Evolutionary conservation across 2,329 filamentous ascomycete species (phyloP).

Genomic region (Paraphaeosphaeria sporulosa): DNA sequence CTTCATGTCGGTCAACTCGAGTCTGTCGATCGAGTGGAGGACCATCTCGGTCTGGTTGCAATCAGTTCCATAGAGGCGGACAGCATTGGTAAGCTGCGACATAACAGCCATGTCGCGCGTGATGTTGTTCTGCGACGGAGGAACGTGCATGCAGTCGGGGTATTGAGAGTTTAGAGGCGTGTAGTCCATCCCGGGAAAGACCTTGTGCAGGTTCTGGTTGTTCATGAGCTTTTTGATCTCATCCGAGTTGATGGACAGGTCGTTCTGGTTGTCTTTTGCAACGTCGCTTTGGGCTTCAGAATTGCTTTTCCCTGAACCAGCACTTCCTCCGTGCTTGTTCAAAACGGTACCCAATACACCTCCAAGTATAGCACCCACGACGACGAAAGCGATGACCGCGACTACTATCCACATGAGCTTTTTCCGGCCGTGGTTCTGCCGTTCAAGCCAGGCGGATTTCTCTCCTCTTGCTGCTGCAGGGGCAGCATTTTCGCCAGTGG

Average conservation of each 20-base stretch:
- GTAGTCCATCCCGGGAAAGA: slow-evolving; percentile 95
- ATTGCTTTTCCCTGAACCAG: slow-evolving; percentile 25
- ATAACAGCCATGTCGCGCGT: slow-evolving; percentile 91
- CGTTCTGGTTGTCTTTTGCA: slow-evolving; percentile 71
- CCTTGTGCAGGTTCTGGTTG: slow-evolving; percentile 84
- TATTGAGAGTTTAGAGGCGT: slow-evolving; percentile 92
- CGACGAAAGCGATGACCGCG: slow-evolving; percentile 66
- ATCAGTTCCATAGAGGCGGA: slow-evolving; percentile 92
- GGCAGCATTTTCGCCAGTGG: background rate
- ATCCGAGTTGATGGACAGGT: slow-evolving; percentile 74
- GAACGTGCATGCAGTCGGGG: slow-evolving; percentile 77
- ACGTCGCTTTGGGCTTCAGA: slow-evolving; percentile 51
- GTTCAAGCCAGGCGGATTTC: slow-evolving; percentile 71
- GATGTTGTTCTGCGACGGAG: slow-evolving; percentile 91
- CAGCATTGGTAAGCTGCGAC: slow-evolving; percentile 84
- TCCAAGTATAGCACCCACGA: slow-evolving; percentile 75
- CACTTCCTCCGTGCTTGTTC: slow-evolving; percentile 50
- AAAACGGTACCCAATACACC: slow-evolving; percentile 78
- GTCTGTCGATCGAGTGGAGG: slow-evolving; percentile 77
- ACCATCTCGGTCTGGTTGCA: slow-evolving; percentile 98
- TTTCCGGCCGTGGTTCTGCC: slow-evolving; percentile 69
- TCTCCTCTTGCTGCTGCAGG: slow-evolving; percentile 50
- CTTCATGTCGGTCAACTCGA: slow-evolving; percentile 79
- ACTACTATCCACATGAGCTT: slow-evolving; percentile 74
- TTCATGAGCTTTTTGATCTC: slow-evolving; percentile 85